These are phyloP conservation scores for Marasmius tenuissimus DNA, from an alignment of 1,284 basidiomycete genomes.

Conservation along the genomic window DNA sequence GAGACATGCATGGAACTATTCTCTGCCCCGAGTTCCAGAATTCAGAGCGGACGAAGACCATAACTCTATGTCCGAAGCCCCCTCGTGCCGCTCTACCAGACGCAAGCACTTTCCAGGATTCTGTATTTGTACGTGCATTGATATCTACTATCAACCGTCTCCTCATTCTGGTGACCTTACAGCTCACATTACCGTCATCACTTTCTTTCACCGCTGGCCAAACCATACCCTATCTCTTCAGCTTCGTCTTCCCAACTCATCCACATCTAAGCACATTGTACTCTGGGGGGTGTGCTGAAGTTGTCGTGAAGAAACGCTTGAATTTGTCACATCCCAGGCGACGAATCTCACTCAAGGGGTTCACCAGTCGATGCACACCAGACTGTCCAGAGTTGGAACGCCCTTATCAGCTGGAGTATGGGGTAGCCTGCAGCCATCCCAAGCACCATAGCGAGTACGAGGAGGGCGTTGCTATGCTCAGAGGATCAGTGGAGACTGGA, in stretches of 20 bases:
- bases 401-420: neutral
- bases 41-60: neutral
- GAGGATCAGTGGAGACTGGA: conserved; percentile 10
- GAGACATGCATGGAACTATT: neutral
- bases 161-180: neutral
- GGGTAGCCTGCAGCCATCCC: conserved; percentile 4
- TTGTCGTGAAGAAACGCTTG: neutral
- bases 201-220: neutral
- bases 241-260: neutral
- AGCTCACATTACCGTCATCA: neutral
- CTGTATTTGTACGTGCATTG: neutral
- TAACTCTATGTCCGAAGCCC: neutral
- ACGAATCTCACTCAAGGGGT: neutral
- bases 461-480: conserved; percentile 13
- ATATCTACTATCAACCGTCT: neutral
- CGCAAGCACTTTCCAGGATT: neutral
- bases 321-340: neutral
- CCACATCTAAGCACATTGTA: neutral
- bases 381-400: neutral
- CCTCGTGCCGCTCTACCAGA: neutral
- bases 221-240: neutral
- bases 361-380: neutral
- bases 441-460: conserved; percentile 13
- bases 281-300: neutral
- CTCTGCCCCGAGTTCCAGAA: neutral